Evolutionary conservation across 768 basidiomycete genomes (phyloP).

Genomic region (Mycena albidolilacea): DNA sequence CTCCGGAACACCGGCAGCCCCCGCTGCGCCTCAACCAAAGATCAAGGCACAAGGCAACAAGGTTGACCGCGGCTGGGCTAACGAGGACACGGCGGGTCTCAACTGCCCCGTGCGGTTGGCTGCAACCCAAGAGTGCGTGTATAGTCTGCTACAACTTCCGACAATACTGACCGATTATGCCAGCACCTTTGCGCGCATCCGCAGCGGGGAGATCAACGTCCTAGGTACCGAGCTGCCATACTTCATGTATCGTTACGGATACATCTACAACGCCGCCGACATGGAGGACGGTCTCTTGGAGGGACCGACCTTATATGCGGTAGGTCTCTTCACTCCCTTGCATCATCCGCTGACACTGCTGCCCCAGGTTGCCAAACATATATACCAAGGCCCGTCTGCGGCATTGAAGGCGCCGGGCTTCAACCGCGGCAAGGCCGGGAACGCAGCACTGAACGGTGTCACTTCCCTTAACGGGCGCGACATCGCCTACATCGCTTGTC

Average conservation of each 20-base stretch:
- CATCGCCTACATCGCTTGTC: slow-evolving; percentile 13
- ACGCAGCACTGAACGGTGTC: slow-evolving; percentile 18
- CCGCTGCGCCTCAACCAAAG: too few species aligned
- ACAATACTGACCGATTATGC: neutral
- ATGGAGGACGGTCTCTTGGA: neutral
- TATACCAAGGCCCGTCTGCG: neutral
- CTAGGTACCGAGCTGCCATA: neutral
- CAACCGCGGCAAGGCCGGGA: slow-evolving; percentile 8
- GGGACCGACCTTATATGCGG: neutral
- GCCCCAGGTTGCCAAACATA: neutral
- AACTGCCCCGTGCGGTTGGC: too few species aligned
- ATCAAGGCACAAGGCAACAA: too few species aligned
- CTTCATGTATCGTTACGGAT: neutral
- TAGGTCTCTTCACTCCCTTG: neutral
- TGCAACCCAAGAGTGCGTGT: too few species aligned
- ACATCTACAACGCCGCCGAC: neutral
- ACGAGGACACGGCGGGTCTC: too few species aligned
- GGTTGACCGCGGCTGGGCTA: too few species aligned
- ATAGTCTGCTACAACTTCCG: neutral
- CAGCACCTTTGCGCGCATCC: neutral
- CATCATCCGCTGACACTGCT: neutral
- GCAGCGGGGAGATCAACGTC: neutral
- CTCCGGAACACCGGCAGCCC: too few species aligned
- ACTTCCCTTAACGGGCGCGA: slow-evolving; percentile 3
- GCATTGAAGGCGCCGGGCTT: neutral